Conservation (phyloP, 202 grass and related monocot species). For the Digitaria exilis region DNA sequence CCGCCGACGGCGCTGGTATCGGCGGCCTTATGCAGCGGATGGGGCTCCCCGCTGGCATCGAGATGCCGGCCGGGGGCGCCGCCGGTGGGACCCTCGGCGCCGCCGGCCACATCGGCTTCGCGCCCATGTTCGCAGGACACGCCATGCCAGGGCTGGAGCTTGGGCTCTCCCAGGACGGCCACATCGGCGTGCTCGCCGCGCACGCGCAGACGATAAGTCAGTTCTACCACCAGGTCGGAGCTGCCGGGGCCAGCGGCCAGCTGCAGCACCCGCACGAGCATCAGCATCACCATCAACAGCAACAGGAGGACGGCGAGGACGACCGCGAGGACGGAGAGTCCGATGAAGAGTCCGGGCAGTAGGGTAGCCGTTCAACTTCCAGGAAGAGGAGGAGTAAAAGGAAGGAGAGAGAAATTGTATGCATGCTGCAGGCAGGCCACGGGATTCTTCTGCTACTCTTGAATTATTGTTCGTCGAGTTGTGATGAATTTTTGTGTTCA, state of each 20-base stretch:
- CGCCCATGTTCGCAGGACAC: conserved; percentile 71
- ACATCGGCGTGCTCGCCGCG: conserved; percentile 67
- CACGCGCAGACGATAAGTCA: conserved; percentile 69
- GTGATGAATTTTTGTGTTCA: conserved; percentile 58
- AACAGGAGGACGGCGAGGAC: conserved; percentile 70
- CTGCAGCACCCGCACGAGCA: conserved; percentile 54
- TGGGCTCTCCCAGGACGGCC: conserved; percentile 80
- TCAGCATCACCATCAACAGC: conserved; percentile 59
- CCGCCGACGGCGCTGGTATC: conserved; percentile 24
- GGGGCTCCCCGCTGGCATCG: conserved; percentile 51
- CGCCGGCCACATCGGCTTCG: conserved; percentile 68
- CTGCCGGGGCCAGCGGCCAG: conserved; percentile 43
- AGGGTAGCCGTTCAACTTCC: conserved; percentile 30
- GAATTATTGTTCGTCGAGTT: conserved; percentile 47
- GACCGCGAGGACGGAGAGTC: conserved; percentile 61
- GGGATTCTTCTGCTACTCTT: conserved; percentile 45
- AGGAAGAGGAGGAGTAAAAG: neutral
- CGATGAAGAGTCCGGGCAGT: conserved; percentile 67
- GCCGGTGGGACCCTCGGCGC: neutral
- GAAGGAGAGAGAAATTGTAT: conserved; percentile 39
- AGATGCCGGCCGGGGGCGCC: conserved; percentile 37
- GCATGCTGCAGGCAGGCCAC: conserved; percentile 30
- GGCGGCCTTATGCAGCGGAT: conserved; percentile 63
- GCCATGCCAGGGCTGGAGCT: conserved; percentile 84
- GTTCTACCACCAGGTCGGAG: conserved; percentile 66